Evolutionary conservation across 768 basidiomycete genomes (phyloP).

Genomic region (Boletellus ananiceps): DNA sequence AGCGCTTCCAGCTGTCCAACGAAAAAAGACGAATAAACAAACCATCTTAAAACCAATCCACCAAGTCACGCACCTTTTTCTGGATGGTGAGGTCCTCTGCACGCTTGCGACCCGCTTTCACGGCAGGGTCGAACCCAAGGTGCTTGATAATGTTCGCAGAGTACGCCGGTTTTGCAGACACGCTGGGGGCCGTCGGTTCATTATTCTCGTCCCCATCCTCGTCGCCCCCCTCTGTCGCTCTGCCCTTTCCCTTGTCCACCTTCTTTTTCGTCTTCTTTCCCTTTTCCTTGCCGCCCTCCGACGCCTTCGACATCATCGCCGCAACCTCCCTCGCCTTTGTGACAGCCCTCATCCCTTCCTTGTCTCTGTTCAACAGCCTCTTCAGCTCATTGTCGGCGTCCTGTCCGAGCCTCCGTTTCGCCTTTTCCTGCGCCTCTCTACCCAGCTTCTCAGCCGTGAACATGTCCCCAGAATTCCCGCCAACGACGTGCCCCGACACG

Average conservation of each 20-base stretch:
- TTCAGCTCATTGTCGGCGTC: constrained; percentile 62
- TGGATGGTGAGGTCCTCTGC: constrained; percentile 39
- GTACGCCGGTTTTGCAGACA: constrained; percentile 46
- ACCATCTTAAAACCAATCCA: too few relatives aligned
- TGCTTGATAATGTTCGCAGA: constrained; percentile 63
- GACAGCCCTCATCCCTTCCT: constrained; percentile 62
- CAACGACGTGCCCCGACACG: constrained; percentile 72
- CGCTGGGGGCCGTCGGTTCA: constrained; percentile 14
- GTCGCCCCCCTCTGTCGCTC: constrained; percentile 6
- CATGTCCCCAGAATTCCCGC: constrained; percentile 39
- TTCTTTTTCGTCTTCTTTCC: too few relatives aligned
- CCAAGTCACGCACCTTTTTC: constrained; percentile 48
- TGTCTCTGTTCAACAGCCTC: constrained; percentile 57
- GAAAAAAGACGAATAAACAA: neutral
- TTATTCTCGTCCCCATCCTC: constrained; percentile 9
- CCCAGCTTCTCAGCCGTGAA: constrained; percentile 70
- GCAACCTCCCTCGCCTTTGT: constrained; percentile 53
- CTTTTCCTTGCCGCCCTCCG: constrained; percentile 13
- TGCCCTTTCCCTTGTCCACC: constrained; percentile 16
- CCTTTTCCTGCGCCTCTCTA: constrained; percentile 73
- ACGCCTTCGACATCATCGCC: constrained; percentile 23
- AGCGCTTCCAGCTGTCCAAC: constrained; percentile 50
- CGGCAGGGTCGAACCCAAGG: constrained; percentile 76
- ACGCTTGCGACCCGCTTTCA: constrained; percentile 46
- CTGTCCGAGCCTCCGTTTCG: constrained; percentile 55